Percentiles rank a stretch among this genome's conserved stretches.
These are phyloP conservation scores for Boletus semigastroideus DNA, from an alignment of 1,284 basidiomycete genomes.

Conservation along the genomic window DNA sequence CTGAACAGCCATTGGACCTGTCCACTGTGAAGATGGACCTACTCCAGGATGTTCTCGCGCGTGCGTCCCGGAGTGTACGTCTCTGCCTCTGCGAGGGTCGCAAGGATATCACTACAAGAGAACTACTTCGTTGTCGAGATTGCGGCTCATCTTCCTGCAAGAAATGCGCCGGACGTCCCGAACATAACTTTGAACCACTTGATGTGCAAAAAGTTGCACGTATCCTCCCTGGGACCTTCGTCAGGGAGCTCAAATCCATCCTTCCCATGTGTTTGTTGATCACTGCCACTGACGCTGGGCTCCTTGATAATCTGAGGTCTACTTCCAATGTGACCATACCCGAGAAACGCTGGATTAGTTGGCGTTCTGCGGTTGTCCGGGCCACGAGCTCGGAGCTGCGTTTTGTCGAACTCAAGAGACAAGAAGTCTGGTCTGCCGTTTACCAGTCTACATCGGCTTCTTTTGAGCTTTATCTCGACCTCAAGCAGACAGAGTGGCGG, in stretches of 20 bases:
- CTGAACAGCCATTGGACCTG: conserved; percentile 65
- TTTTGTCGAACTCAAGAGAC: conserved; percentile 85
- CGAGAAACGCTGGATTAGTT: conserved; percentile 59
- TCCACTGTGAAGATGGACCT: conserved; percentile 50
- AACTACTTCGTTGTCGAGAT: conserved; percentile 70
- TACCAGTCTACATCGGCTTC: conserved; percentile 74
- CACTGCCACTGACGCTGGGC: conserved; percentile 47
- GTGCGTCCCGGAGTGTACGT: conserved; percentile 72
- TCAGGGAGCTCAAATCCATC: conserved; percentile 71
- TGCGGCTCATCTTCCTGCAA: conserved; percentile 83
- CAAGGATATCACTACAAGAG: conserved; percentile 69
- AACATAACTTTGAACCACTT: conserved; percentile 71
- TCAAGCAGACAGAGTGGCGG: conserved; percentile 83
- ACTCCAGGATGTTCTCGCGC: conserved; percentile 58
- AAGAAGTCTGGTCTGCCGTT: conserved; percentile 82
- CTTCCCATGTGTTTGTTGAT: conserved; percentile 87
- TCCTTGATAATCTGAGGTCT: conserved; percentile 56
- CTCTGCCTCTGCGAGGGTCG: conserved; percentile 91
- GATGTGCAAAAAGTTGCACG: conserved; percentile 51
- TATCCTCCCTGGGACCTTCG: conserved; percentile 71
- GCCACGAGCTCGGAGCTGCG: conserved; percentile 68
- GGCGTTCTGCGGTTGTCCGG: conserved; percentile 68
- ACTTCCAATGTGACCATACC: conserved; percentile 45
- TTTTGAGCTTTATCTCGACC: conserved; percentile 78
- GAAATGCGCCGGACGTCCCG: conserved; percentile 87